Conservation (phyloP, 345 rosid species). For the Atalantia buxifolia region DNA sequence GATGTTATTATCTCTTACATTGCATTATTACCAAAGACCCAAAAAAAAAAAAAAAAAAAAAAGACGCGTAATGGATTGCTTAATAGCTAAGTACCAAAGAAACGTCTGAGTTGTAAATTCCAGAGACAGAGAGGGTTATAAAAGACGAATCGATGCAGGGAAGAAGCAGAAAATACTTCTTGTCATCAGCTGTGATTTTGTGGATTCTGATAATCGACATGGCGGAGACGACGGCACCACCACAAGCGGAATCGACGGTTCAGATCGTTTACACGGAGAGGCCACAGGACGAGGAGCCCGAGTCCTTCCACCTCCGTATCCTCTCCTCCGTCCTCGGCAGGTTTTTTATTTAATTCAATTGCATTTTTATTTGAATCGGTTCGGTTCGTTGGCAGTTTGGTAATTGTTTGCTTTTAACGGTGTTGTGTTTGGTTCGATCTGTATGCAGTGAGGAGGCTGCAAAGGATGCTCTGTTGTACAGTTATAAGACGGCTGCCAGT, state of each 20-base stretch:
- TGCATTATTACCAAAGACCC: too few relatives aligned
- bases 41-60: too few relatives aligned
- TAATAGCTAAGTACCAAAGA: not conserved
- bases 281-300: conserved; percentile 63
- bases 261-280: conserved; percentile 74
- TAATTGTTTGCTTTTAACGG: too few relatives aligned
- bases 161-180: not conserved
- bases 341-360: conserved; percentile 12
- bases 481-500: conserved; percentile 78
- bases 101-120: not conserved
- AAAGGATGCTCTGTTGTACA: conserved; percentile 68
- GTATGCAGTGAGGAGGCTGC: conserved; percentile 71
- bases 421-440: not conserved
- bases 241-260: conserved; percentile 37
- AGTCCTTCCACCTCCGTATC: conserved; percentile 63
- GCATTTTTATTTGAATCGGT: not conserved
- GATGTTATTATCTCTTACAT: too few relatives aligned
- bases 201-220: conserved; percentile 23
- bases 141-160: not conserved
- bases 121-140: too few relatives aligned
- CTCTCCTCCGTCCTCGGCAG: conserved; percentile 86
- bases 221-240: conserved; percentile 35
- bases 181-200: not conserved
- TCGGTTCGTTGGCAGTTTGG: not conserved
- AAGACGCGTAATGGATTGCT: not conserved